phyloP scores from a whole-genome alignment of 2,329 filamentous ascomycete genomes.

The Aureobasidium sp. region DNA sequence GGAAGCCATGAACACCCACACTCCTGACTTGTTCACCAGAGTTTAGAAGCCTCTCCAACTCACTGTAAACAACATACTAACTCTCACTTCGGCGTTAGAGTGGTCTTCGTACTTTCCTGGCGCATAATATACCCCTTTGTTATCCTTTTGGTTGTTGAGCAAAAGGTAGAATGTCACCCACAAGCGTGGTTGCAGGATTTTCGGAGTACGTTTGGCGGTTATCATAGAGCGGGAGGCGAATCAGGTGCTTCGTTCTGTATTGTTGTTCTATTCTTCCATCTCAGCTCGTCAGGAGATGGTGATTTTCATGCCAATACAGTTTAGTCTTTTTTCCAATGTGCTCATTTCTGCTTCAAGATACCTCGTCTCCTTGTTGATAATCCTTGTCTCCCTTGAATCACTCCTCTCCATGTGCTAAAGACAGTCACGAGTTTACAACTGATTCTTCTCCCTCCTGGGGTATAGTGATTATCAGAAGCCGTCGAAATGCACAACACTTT shows the following conservation, averaged over 20 bases:
- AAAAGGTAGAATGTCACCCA: not conserved
- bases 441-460: too few relatives aligned
- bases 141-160: not conserved
- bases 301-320: not conserved
- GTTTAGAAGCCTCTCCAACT: not conserved
- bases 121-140: not conserved
- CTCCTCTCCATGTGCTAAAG: not conserved
- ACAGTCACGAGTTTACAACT: too few relatives aligned
- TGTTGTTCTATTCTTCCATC: not conserved
- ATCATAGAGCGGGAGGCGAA: not conserved
- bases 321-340: not conserved
- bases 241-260: not conserved
- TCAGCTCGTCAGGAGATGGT: not conserved
- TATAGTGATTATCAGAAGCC: too few relatives aligned
- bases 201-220: not conserved
- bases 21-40: constrained; percentile 31
- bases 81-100: not conserved
- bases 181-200: not conserved
- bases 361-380: not conserved
- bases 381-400: not conserved
- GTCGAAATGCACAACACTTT: too few relatives aligned
- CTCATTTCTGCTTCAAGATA: not conserved
- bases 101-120: not conserved
- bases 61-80: not conserved
- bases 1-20: constrained; percentile 46